Evolutionary conservation across 805 yeast species (phyloP), one percentile per base, ranked within the genome.

Genomic region (Sugiyamaella smithiae): DNA sequence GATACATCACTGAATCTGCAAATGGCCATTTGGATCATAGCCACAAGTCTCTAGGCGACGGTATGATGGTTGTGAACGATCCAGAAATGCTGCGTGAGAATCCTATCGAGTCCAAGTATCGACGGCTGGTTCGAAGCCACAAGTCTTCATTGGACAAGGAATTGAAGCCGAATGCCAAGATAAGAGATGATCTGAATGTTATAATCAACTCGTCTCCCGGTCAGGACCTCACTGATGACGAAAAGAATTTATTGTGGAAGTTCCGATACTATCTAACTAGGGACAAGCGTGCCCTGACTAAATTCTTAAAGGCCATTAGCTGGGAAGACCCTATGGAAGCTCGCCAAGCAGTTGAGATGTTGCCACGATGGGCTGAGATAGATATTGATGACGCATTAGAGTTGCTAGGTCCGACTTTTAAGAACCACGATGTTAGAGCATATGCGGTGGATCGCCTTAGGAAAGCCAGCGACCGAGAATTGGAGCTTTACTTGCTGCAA

Each of bases 331-430:
- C 85, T 52, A 70, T 74, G 46, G 99, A 91, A 68, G 80, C 85
- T 24, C 76, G 73, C 37, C 95, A 88, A 61, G 91, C 89, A 7
- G 75, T 88, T 43, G 87, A 82, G 50, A 72, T 88, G 24, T 70
- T 88, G 43, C 81, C 83, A 6, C 70, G 73, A 44, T 83, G 89
- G 76, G 86, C 83, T 7, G 85, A 83, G 53, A 83, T 87, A 47
- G 91, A 84, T 54, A 79, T 86, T 31, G 93, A 86, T 48, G 93
- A 87, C 65, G 89, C 95, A 1, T 71, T 91, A 45, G 99, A 93
- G 62, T 71, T 91, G 22, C 70, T 91, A 24, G 87, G 97, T 16
- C 85, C 87, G 11, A 78, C 78, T 43, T 89, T 88, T 65, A 80
- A 75, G 52, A 87, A 87, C 37, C 73, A 80, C 1, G 78, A 82